Percentiles rank a stretch among this genome's conserved stretches.
Conservation (phyloP, 106 monocot species). For the Acorus gramineus region DNA sequence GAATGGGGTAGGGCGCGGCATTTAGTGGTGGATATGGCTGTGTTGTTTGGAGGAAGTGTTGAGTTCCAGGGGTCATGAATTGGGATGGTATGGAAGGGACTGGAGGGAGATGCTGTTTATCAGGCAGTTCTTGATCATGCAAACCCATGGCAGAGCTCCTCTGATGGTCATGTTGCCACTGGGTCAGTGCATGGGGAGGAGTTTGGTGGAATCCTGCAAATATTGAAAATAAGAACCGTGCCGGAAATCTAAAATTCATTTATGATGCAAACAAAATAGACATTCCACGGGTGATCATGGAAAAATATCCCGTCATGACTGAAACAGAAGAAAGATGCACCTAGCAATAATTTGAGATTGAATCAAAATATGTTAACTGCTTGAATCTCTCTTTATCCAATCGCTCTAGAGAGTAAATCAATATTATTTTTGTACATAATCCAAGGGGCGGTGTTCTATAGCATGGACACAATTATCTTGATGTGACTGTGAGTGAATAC, state of each 20-base stretch:
- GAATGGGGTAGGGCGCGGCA: slow-evolving; percentile 18
- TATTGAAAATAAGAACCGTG: background rate
- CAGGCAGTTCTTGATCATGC: slow-evolving; percentile 10
- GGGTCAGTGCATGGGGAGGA: background rate
- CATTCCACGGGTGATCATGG: no score
- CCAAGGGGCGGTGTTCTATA: no score
- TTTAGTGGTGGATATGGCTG: slow-evolving; percentile 27
- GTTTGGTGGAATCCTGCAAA: slow-evolving; percentile 26
- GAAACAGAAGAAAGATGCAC: no score
- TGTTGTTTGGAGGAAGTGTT: slow-evolving; percentile 20
- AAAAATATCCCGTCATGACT: no score
- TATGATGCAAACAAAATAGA: no score
- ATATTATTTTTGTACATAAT: no score
- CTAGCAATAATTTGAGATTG: no score
- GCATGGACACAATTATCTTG: no score
- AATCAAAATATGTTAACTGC: no score
- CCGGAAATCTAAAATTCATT: background rate
- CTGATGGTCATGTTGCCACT: slow-evolving; percentile 24
- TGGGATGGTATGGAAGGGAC: slow-evolving; percentile 16
- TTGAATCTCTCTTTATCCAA: no score
- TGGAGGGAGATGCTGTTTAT: slow-evolving; percentile 13
- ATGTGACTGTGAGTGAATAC: no score
- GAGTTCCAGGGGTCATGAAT: slow-evolving; percentile 16
- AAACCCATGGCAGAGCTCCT: slow-evolving; percentile 9
- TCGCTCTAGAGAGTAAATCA: no score